Base-by-base conservation (phyloP, 2,329 filamentous ascomycete species). In the Acarospora socialis region DNA sequence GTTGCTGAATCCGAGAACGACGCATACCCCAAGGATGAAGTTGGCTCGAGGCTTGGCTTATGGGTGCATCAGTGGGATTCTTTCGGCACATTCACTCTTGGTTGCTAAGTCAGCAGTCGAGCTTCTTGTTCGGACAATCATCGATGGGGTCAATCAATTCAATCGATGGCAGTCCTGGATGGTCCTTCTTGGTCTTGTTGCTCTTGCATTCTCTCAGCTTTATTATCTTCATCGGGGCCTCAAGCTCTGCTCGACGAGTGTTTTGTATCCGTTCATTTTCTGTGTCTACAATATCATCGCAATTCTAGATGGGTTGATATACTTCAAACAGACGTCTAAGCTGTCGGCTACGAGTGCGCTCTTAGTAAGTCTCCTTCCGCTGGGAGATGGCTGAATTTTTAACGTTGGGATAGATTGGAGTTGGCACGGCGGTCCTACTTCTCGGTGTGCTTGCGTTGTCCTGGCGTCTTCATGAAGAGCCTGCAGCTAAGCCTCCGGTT, bases 241-340 rank as follows among this genome's bases (percentile, higher is more conserved):
- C 40, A 93, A 93, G 57, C 68, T 98, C 32, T 84, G 92, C 54
- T 94, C 86, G 33, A 95, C 90, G 14, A 93, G 83, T 47, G 79
- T 95, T 39, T 67, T 98, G 44, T 98, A 98, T 56, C 90, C 90
- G 4, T 77, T 95, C 46, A 86, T 95, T 22, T 98, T 98, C 58
- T 98, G 90, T 66, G 74, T 95, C 42, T 98, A 95, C 67, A 98
- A 98, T 65, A 93, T 98, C 49, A 86, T 95, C 49, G 90, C 90
- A 43, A 98, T 98, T 45, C 65, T 95, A 44, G 90, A 98, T 56
- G 90, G 90, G 19, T 67, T 98, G 44, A 93, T 98, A 47, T 98
- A 95, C 58, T 98, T 95, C 60, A 70, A 79, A 46, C 90, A 98
- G 56, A 80, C 78, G 32, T 77, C 83, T 42, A 68, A 81, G 34